Conservation (phyloP, 2,329 filamentous ascomycete genomes). For the Penicillium crustosum region DNA sequence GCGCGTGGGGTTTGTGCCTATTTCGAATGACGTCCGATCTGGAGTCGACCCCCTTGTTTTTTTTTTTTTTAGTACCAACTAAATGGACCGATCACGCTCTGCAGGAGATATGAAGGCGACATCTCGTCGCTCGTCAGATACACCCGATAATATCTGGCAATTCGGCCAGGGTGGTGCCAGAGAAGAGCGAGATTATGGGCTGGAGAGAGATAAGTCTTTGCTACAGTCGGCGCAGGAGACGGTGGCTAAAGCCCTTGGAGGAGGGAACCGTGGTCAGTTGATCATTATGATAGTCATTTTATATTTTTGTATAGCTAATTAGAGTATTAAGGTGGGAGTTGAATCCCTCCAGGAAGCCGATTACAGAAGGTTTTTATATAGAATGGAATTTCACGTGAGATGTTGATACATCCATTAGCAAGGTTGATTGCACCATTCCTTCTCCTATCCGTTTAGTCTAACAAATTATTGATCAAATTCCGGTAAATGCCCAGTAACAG, state of each 20-base stretch:
- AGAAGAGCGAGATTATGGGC: slow-evolving; percentile 5
- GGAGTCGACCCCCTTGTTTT: not conserved
- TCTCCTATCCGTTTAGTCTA: not conserved
- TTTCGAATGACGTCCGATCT: not conserved
- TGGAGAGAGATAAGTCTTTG: slow-evolving; percentile 13
- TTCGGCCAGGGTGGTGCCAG: slow-evolving; percentile 8
- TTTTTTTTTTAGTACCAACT: not conserved
- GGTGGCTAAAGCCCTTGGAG: slow-evolving; percentile 29
- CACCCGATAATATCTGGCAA: slow-evolving; percentile 9
- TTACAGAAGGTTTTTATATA: not conserved
- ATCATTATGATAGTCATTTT: not conserved
- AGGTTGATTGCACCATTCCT: not conserved
- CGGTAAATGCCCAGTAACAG: not conserved
- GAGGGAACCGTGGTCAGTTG: slow-evolving; percentile 23
- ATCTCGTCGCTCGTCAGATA: slow-evolving; percentile 21
- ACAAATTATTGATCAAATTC: rapidly evolving
- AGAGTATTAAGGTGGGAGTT: not conserved
- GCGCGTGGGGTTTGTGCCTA: not conserved
- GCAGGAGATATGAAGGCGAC: slow-evolving; percentile 23
- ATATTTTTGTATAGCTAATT: not conserved
- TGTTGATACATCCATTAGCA: not conserved
- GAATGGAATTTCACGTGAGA: not conserved
- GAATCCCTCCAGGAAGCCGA: not conserved
- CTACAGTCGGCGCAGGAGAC: slow-evolving; percentile 23
- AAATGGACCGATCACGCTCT: not conserved